A percentile compares a stretch with the other conserved stretches of the same genome.
phyloP scores from a whole-genome alignment of 257 asterid genomes.

The Gentiana straminea region DNA sequence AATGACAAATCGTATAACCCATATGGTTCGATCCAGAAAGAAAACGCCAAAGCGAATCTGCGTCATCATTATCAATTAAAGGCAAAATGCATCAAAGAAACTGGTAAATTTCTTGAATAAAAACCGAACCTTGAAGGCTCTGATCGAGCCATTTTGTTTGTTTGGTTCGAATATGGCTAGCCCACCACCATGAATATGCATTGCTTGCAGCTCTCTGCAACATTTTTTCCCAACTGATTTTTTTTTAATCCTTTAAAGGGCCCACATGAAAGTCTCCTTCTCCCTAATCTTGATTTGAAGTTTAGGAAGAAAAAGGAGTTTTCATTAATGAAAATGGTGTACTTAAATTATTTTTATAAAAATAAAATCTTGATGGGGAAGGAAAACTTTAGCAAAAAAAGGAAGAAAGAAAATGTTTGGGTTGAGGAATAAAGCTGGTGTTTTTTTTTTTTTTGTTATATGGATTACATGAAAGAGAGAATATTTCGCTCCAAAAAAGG shows the following conservation, averaged over 20 bases:
- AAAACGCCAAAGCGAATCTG: no score
- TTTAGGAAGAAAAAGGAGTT: background rate
- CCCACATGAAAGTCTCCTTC: background rate
- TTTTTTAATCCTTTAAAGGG: background rate
- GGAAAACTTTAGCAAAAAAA: background rate
- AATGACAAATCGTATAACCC: no score
- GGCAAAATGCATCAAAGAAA: background rate
- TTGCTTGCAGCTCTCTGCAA: slow-evolving; percentile 37
- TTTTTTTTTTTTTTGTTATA: background rate
- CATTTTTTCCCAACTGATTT: slow-evolving; percentile 15
- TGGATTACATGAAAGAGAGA: slow-evolving; percentile 25
- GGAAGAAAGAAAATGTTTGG: background rate
- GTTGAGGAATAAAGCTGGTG: background rate
- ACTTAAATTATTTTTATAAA: background rate
- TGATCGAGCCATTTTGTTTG: slow-evolving; percentile 42
- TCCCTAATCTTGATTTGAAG: background rate
- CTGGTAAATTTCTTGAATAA: no score
- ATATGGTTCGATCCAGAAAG: background rate
- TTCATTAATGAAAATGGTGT: slow-evolving; percentile 1
- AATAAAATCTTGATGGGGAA: background rate
- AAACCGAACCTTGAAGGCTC: slow-evolving; percentile 23
- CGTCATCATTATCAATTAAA: background rate
- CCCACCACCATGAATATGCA: slow-evolving; percentile 50
- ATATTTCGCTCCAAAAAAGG: slow-evolving; percentile 32
- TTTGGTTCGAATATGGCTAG: slow-evolving; percentile 39